Conservation (phyloP, 805 yeast genomes). For the Lachancea sp. region DNA sequence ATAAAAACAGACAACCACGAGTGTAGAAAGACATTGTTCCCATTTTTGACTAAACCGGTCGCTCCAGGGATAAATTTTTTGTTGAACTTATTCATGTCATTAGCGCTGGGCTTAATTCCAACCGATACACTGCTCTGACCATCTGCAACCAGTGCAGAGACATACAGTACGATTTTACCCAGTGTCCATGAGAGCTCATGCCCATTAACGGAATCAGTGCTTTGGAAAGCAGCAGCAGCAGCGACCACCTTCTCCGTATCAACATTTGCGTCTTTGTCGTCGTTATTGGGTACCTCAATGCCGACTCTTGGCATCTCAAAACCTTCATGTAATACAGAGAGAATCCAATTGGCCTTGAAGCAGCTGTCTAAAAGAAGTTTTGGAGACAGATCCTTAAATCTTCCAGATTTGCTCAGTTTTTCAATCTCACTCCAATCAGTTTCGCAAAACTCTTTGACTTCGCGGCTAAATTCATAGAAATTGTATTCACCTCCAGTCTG, state of each 20-base stretch:
- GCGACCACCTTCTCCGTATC: conserved; percentile 31
- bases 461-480: conserved; percentile 57
- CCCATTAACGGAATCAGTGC: conserved; percentile 74
- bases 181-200: conserved; percentile 92
- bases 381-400: conserved; percentile 50
- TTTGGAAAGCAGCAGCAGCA: conserved; percentile 66
- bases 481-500: conserved; percentile 85
- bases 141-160: conserved; percentile 54
- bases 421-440: conserved; percentile 60
- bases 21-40: conserved; percentile 1
- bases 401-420: conserved; percentile 45
- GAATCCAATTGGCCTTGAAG: conserved; percentile 92
- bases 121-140: conserved; percentile 14
- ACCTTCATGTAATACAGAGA: conserved; percentile 85
- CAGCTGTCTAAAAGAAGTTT: conserved; percentile 69
- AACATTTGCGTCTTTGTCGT: conserved; percentile 19
- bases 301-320: conserved; percentile 76
- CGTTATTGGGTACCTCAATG: conserved; percentile 35
- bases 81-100: conserved; percentile 14
- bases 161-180: conserved; percentile 79
- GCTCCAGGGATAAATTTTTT: conserved; percentile 25
- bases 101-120: conserved; percentile 27
- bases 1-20: background rate
- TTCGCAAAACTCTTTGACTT: conserved; percentile 68
- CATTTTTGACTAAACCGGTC: background rate